These are phyloP conservation scores for Prunella vulgaris DNA, from an alignment of 257 asterid species.

Conservation along the genomic window DNA sequence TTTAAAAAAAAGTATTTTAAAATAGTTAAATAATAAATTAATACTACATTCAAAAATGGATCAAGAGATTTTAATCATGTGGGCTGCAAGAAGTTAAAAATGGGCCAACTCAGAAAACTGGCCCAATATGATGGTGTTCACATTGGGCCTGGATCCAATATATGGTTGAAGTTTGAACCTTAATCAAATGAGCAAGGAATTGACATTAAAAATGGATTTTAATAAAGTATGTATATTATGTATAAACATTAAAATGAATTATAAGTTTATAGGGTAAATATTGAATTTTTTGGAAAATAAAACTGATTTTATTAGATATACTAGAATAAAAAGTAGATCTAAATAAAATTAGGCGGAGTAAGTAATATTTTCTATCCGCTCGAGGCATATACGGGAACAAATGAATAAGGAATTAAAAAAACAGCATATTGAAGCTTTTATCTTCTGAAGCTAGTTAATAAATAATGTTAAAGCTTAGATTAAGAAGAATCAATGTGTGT, in stretches of 20 bases:
- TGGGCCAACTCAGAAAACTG: neutral
- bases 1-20: no score
- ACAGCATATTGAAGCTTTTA: conserved; percentile 16
- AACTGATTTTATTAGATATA: no score
- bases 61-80: neutral
- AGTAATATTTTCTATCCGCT: neutral
- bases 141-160: neutral
- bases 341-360: no score
- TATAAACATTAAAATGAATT: no score
- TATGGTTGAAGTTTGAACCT: neutral
- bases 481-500: conserved; percentile 26
- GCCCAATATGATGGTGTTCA: neutral
- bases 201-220: no score
- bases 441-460: neutral
- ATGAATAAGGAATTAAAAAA: conserved; percentile 11
- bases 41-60: neutral
- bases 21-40: no score
- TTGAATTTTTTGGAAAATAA: no score
- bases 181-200: neutral
- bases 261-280: no score
- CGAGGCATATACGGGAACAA: conserved; percentile 22
- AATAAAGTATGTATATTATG: no score
- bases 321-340: no score
- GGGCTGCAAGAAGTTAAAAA: neutral
- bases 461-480: conserved; percentile 19